Conservation (phyloP, 805 yeast genomes). For the Yarrowia deformans region DNA sequence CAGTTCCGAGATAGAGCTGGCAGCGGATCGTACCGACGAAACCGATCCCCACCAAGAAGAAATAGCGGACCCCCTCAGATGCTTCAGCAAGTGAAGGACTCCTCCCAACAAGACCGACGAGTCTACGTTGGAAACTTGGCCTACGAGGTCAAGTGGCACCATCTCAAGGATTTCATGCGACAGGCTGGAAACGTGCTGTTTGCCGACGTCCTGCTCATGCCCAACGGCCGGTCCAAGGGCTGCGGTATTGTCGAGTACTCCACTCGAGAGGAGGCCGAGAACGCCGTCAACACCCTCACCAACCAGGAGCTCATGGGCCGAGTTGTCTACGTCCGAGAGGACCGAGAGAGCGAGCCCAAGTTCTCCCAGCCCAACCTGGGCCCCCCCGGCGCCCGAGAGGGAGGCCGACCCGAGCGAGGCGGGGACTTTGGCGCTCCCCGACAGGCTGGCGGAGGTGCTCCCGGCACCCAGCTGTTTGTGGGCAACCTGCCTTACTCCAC, state of each 20-base stretch:
- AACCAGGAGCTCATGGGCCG: slow-evolving; percentile 73
- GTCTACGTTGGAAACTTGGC: slow-evolving; percentile 56
- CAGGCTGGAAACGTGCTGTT: slow-evolving; percentile 69
- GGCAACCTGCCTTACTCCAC: slow-evolving; percentile 84
- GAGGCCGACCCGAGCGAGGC: slow-evolving; percentile 30
- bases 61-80: slow-evolving; percentile 38
- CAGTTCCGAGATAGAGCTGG: slow-evolving; percentile 34
- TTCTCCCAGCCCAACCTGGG: slow-evolving; percentile 41
- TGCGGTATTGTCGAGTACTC: slow-evolving; percentile 78
- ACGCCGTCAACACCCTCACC: slow-evolving; percentile 74
- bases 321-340: slow-evolving; percentile 86
- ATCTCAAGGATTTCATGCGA: slow-evolving; percentile 52
- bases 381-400: slow-evolving; percentile 41
- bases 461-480: slow-evolving; percentile 66
- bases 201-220: slow-evolving; percentile 81
- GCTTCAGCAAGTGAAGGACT: slow-evolving; percentile 37
- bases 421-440: slow-evolving; percentile 25
- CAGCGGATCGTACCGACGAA: slow-evolving; percentile 31
- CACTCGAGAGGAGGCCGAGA: slow-evolving; percentile 66
- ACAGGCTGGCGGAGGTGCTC: slow-evolving; percentile 45
- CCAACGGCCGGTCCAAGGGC: slow-evolving; percentile 72
- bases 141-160: slow-evolving; percentile 52
- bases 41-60: slow-evolving; percentile 37
- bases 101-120: slow-evolving; percentile 51
- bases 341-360: slow-evolving; percentile 56